Conservation (phyloP, 345 rosid species). For the Salix brachista region DNA sequence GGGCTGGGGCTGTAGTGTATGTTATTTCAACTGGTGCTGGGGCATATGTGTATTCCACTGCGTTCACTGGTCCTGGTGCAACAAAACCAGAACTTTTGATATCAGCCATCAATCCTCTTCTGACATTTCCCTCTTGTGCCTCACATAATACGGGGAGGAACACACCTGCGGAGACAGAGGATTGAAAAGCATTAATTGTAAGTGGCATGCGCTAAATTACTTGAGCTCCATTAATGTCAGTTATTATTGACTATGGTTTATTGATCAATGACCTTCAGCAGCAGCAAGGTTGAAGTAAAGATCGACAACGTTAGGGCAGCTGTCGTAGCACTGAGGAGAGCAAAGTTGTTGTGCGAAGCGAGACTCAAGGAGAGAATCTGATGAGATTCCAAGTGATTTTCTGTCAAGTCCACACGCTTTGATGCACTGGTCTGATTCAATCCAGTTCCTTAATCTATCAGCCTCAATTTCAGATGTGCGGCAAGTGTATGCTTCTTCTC, state of each 20-base stretch:
- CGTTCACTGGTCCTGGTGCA: slow-evolving; percentile 43
- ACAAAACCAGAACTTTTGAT: slow-evolving; percentile 55
- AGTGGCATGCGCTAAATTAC: not conserved
- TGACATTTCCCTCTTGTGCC: slow-evolving; percentile 36
- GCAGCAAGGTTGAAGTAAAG: slow-evolving; percentile 88
- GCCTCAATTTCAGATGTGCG: slow-evolving; percentile 66
- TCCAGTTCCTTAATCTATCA: slow-evolving; percentile 48
- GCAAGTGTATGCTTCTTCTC: slow-evolving; percentile 53
- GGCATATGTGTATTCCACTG: slow-evolving; percentile 4
- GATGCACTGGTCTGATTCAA: slow-evolving; percentile 68
- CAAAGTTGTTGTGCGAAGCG: slow-evolving; percentile 59
- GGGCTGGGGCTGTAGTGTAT: too few species aligned
- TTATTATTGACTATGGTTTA: not conserved
- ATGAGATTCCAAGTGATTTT: slow-evolving; percentile 71
- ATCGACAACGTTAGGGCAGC: slow-evolving; percentile 74
- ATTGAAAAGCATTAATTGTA: not conserved
- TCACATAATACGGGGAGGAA: slow-evolving; percentile 74
- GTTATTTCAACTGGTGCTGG: not conserved
- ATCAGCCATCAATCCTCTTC: slow-evolving; percentile 57
- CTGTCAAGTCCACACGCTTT: slow-evolving; percentile 71
- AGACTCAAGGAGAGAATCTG: slow-evolving; percentile 74
- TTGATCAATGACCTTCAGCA: slow-evolving; percentile 58
- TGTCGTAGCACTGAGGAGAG: slow-evolving; percentile 62
- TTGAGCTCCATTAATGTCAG: too few species aligned
- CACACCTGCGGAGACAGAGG: slow-evolving; percentile 40